phyloP scores from a whole-genome alignment of 139 green algal species.

The Cymbomonas tetramitiformis region DNA sequence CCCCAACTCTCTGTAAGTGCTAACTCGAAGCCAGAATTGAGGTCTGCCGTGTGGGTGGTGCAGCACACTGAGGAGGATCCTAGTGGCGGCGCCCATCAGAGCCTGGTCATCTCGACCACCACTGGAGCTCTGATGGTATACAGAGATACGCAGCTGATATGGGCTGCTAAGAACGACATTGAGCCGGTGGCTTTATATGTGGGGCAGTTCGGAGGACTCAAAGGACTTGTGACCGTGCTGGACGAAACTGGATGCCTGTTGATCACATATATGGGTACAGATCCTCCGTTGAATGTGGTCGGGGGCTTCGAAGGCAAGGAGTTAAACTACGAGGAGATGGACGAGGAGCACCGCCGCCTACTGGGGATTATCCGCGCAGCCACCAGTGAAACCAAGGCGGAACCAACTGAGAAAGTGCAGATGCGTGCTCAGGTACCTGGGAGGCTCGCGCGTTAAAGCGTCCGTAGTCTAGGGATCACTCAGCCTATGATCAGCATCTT shows the following conservation, averaged over 20 bases:
- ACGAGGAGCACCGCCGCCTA: constrained; percentile 37
- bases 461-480: too few species aligned
- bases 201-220: constrained; percentile 22
- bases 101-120: constrained; percentile 42
- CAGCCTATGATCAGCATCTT: too few species aligned
- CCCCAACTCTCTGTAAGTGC: too few species aligned
- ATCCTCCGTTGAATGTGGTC: constrained; percentile 33
- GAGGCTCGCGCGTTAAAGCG: neutral
- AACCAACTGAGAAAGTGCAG: constrained; percentile 23
- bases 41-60: too few species aligned
- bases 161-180: constrained; percentile 34
- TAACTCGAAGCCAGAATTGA: too few species aligned
- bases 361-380: constrained; percentile 38
- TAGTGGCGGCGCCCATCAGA: too few species aligned
- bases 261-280: constrained; percentile 43
- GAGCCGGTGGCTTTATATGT: constrained; percentile 34
- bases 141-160: constrained; percentile 27
- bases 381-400: neutral
- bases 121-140: constrained; percentile 42
- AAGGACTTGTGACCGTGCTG: constrained; percentile 34
- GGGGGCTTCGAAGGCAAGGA: constrained; percentile 30
- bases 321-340: constrained; percentile 52
- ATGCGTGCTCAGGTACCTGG: constrained; percentile 37
- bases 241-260: constrained; percentile 27
- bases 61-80: too few species aligned